phyloP scores from a whole-genome alignment of 495 filamentous ascomycete species.

The Neurospora africana region DNA sequence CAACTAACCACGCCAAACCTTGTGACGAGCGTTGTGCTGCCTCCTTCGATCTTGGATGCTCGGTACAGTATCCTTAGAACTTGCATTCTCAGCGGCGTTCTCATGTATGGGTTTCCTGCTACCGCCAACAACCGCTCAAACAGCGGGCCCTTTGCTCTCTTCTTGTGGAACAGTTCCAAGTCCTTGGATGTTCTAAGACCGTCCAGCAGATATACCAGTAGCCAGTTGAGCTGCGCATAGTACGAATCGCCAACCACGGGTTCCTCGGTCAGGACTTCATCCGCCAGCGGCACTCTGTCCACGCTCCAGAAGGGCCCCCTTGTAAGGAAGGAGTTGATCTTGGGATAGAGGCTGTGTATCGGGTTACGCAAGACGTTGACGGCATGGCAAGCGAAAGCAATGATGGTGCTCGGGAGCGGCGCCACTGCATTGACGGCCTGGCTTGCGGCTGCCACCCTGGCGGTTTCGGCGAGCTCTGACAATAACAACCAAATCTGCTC shows the following conservation, averaged over 20 bases:
- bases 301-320: slow-evolving; percentile 62
- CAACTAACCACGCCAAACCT: slow-evolving; percentile 73
- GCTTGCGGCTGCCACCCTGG: slow-evolving; percentile 10
- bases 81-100: slow-evolving; percentile 49
- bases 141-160: slow-evolving; percentile 41
- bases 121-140: slow-evolving; percentile 70
- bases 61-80: slow-evolving; percentile 66
- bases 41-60: slow-evolving; percentile 59
- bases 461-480: slow-evolving; percentile 68
- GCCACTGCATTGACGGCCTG: slow-evolving; percentile 38
- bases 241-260: slow-evolving; percentile 65
- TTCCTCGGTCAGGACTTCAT: slow-evolving; percentile 57
- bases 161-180: slow-evolving; percentile 70
- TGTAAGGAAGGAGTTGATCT: slow-evolving; percentile 76
- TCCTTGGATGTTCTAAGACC: slow-evolving; percentile 48
- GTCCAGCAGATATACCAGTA: slow-evolving; percentile 63
- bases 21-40: slow-evolving; percentile 77
- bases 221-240: slow-evolving; percentile 69
- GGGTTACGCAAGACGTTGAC: slow-evolving; percentile 63
- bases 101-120: slow-evolving; percentile 55
- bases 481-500: slow-evolving; percentile 64
- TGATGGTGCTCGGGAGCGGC: slow-evolving; percentile 61
- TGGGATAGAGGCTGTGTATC: slow-evolving; percentile 72
- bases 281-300: slow-evolving; percentile 65
- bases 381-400: slow-evolving; percentile 61